Percentiles rank a stretch among this genome's conserved stretches.
Conservation (phyloP, 179 eudicot genomes). For the Pouteria campechiana region DNA sequence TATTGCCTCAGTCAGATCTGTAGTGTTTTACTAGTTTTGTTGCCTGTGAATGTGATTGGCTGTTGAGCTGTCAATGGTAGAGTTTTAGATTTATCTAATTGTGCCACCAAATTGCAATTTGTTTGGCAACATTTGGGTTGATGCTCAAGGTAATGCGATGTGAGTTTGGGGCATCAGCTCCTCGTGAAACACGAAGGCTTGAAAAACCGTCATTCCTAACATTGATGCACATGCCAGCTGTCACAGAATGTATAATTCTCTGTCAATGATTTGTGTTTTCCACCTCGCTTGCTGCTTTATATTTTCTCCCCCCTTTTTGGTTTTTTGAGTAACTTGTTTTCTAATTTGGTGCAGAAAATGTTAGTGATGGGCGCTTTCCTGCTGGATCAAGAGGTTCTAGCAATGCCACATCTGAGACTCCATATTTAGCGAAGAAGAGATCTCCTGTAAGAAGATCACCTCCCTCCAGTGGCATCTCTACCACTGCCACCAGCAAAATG, state of each 20-base stretch:
- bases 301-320: background rate
- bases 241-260: background rate
- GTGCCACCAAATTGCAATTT: too few relatives aligned
- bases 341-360: slow-evolving; percentile 20
- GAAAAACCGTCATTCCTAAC: background rate
- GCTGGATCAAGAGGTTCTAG: slow-evolving; percentile 27
- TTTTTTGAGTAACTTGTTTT: background rate
- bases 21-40: background rate
- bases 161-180: too few relatives aligned
- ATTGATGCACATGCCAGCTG: background rate
- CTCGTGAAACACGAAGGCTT: background rate
- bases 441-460: slow-evolving; percentile 18
- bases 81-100: too few relatives aligned
- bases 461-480: slow-evolving; percentile 19
- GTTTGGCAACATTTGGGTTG: too few relatives aligned
- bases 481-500: slow-evolving; percentile 9
- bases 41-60: background rate
- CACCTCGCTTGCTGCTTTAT: background rate
- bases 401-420: slow-evolving; percentile 21
- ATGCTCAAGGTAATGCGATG: too few relatives aligned
- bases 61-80: background rate
- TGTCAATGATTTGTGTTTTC: too few relatives aligned
- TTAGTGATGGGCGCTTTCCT: slow-evolving; percentile 25
- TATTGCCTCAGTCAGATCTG: background rate
- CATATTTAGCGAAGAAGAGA: slow-evolving; percentile 23